Base-by-base conservation (phyloP, 805 yeast genomes). In the Yamadazyma insecticola region DNA sequence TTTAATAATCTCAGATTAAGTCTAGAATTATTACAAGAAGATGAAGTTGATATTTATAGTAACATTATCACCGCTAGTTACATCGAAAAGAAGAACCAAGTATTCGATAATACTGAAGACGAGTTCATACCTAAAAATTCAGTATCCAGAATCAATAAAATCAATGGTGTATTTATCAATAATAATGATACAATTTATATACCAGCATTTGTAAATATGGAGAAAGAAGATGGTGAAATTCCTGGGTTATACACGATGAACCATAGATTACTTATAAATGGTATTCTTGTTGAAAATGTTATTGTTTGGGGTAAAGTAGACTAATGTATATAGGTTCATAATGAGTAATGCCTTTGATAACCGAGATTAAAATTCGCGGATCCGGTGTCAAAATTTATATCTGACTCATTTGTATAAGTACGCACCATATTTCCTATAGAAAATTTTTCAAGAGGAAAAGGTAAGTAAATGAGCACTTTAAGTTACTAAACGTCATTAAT, bases 11-110 rank as follows among this genome's bases (percentile, higher is more conserved):
- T 72, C 4, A 54, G 77, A 25, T 24, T 76, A 11, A 47, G 52
- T 4, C 34, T 78, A 21, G 87, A 81, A 49, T 53, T 57, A 14
- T 37, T 77, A 13, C 36, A 34, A 6, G 44, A 55, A 1, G 72
- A 70, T 0, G 34, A 48, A 1, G 37, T 74, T 11, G 81, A 77
- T 39, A 29, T 53, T 17, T 6, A 11, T 11, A 30, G 33, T 16
- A 24, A 26, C 4, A 26, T 18, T 13, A 24, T 40, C 4, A 30
- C 31, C 2, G 13, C 18, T 11, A 28, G 36, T 13, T 54, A 45
- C 33, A 35, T 61, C 2, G 29, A 35, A 7, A 16, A 30, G 13
- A 11, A 21, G 15, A 26, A 31, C 12, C 27, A 28, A 11, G 19
- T 22, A 2, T 14, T 27, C 2, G 5, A 3, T 8, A 29, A 17